Evolutionary conservation across 306 rosid genomes (phyloP).

Genomic region (Ormosia emarginata): DNA sequence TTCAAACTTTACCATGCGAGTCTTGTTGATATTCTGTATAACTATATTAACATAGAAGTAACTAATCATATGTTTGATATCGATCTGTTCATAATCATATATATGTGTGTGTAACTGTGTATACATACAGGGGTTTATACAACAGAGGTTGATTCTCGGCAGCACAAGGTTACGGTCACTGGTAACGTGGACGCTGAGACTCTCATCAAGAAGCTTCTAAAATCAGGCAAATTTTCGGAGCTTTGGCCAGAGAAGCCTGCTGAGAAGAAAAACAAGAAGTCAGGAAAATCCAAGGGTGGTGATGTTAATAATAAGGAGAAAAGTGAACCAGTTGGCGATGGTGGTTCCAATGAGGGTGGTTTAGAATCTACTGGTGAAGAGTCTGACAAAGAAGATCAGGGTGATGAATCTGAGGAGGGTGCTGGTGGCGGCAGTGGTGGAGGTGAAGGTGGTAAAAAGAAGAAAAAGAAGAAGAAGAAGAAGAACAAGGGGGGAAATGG

Average conservation of each 20-base stretch:
- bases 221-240: slow-evolving; percentile 74
- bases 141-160: slow-evolving; percentile 62
- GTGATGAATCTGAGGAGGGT: slow-evolving; percentile 27
- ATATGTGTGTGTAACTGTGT: too few species aligned
- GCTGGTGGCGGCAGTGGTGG: not conserved
- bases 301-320: slow-evolving; percentile 12
- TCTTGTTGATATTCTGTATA: not conserved
- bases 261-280: slow-evolving; percentile 47
- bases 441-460: slow-evolving; percentile 32
- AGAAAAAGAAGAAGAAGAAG: slow-evolving; percentile 79
- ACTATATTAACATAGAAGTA: slow-evolving; percentile 8
- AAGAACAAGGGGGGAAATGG: slow-evolving; percentile 42
- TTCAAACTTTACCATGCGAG: not conserved
- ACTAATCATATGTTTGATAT: not conserved
- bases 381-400: slow-evolving; percentile 2
- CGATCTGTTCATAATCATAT: not conserved
- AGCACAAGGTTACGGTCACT: slow-evolving; percentile 80
- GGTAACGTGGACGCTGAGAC: slow-evolving; percentile 79
- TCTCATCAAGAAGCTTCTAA: slow-evolving; percentile 69
- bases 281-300: slow-evolving; percentile 48
- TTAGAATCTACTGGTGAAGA: slow-evolving; percentile 1
- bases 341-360: slow-evolving; percentile 3
- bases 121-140: slow-evolving; percentile 64
- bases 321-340: slow-evolving; percentile 22
- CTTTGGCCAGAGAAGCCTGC: slow-evolving; percentile 57